Conservation (phyloP, 495 filamentous ascomycete genomes). For the Aspergillus conjunctus region DNA sequence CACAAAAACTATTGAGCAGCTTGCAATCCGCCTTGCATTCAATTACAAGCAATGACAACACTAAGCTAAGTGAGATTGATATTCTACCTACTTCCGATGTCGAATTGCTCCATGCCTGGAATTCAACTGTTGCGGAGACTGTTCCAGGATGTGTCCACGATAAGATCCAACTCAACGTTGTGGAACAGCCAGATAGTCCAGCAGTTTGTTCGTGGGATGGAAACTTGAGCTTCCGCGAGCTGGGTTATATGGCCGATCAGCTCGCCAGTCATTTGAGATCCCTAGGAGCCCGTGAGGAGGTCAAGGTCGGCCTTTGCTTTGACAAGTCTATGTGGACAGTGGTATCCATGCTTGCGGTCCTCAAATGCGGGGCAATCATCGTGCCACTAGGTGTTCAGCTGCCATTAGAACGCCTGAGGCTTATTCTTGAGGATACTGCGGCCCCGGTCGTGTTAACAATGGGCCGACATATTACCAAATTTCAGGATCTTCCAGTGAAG, state of each 20-base stretch:
- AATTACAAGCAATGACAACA: neutral
- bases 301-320: conserved; percentile 43
- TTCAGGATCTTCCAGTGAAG: neutral
- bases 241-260: conserved; percentile 33
- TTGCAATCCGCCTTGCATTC: conserved; percentile 2
- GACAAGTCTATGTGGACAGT: conserved; percentile 46
- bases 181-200: neutral
- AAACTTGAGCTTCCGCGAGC: conserved; percentile 36
- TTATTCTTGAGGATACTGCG: conserved; percentile 40
- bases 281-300: conserved; percentile 8
- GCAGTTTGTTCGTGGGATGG: conserved; percentile 32
- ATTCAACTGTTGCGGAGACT: neutral
- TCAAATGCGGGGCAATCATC: conserved; percentile 51
- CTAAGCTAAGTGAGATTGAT: conserved; percentile 1
- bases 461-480: conserved; percentile 2
- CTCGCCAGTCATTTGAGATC: conserved; percentile 22
- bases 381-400: conserved; percentile 49
- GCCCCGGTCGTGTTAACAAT: conserved; percentile 15
- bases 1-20: conserved; percentile 4
- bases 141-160: conserved; percentile 4
- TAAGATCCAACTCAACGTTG: conserved; percentile 4
- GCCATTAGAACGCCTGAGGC: conserved; percentile 47
- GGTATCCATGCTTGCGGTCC: conserved; percentile 45
- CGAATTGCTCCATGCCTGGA: conserved; percentile 3
- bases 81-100: conserved; percentile 4